phyloP scores from a whole-genome alignment of 2,329 filamentous ascomycete species.

The Penicillium sp. region DNA sequence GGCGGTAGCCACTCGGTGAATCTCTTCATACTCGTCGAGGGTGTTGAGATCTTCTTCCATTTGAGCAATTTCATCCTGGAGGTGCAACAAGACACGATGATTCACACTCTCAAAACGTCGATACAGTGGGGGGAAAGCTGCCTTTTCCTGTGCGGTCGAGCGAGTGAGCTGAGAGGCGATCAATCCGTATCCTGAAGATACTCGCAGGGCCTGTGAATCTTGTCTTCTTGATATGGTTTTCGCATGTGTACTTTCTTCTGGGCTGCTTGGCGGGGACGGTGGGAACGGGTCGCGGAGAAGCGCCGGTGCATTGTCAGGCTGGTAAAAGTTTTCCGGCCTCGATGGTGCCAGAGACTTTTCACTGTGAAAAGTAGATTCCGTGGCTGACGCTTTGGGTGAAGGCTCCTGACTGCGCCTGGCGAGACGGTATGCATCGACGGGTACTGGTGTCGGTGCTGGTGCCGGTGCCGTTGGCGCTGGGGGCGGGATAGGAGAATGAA shows the following conservation, averaged over 20 bases:
- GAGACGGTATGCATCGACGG: conserved; percentile 23
- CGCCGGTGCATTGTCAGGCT: conserved; percentile 13
- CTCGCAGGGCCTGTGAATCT: conserved; percentile 18
- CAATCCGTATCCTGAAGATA: conserved; percentile 32
- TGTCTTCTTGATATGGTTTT: conserved; percentile 17
- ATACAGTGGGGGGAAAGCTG: conserved; percentile 58
- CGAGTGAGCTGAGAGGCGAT: conserved; percentile 29
- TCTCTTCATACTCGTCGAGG: conserved; percentile 56
- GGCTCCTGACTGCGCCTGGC: conserved; percentile 20
- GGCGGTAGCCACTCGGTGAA: conserved; percentile 28
- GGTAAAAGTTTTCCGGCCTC: conserved; percentile 31
- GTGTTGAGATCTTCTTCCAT: conserved; percentile 70
- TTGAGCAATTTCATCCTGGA: conserved; percentile 79
- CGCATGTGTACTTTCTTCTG: conserved; percentile 24
- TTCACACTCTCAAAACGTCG: conserved; percentile 76
- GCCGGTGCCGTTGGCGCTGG: conserved; percentile 21
- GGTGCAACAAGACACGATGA: conserved; percentile 71
- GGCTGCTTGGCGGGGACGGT: conserved; percentile 31
- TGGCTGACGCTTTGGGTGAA: conserved; percentile 17
- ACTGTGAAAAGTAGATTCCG: conserved; percentile 17
- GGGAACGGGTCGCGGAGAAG: conserved; percentile 23
- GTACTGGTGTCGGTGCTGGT: conserved; percentile 20
- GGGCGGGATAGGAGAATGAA: conserved; percentile 23
- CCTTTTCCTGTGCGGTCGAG: conserved; percentile 23
- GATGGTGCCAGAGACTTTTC: conserved; percentile 29